Evolutionary conservation across 805 yeast genomes (phyloP).

Genomic region (Metschnikowia kofuensis): DNA sequence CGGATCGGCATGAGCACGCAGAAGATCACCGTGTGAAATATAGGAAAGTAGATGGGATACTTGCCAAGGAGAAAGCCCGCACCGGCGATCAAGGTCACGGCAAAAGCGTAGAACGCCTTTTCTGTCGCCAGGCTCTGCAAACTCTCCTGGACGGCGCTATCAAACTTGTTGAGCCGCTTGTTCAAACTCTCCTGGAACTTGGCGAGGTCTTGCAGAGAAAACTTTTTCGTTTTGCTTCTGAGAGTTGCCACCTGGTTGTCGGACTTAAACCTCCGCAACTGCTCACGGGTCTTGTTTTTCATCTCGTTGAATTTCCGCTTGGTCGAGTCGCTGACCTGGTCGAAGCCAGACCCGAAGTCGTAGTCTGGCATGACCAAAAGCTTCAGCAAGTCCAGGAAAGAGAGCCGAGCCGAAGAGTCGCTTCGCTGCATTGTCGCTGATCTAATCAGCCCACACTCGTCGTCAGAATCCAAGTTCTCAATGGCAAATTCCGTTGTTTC

Average conservation of each 20-base stretch:
- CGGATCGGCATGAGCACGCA: slow-evolving; percentile 76
- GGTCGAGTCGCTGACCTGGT: slow-evolving; percentile 34
- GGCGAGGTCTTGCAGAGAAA: slow-evolving; percentile 23
- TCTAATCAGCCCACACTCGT: slow-evolving; percentile 3
- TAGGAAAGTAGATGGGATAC: slow-evolving; percentile 73
- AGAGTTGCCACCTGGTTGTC: slow-evolving; percentile 12
- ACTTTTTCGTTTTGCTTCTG: neutral
- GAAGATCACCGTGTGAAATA: slow-evolving; percentile 64
- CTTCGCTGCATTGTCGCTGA: slow-evolving; percentile 10
- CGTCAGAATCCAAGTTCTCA: slow-evolving; percentile 1
- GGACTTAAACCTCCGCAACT: slow-evolving; percentile 26
- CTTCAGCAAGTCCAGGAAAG: slow-evolving; percentile 36
- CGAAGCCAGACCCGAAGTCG: slow-evolving; percentile 41
- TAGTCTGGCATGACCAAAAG: slow-evolving; percentile 40
- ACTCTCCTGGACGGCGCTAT: slow-evolving; percentile 32
- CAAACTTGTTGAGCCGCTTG: slow-evolving; percentile 32
- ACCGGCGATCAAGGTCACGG: slow-evolving; percentile 63
- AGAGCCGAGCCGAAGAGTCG: slow-evolving; percentile 22
- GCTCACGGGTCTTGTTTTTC: slow-evolving; percentile 33
- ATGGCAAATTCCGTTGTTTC: neutral
- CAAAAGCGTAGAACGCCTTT: slow-evolving; percentile 74
- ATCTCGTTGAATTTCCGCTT: slow-evolving; percentile 33
- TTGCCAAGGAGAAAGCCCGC: slow-evolving; percentile 77
- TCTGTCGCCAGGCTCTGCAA: slow-evolving; percentile 47
- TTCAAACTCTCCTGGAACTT: slow-evolving; percentile 33